Evolutionary conservation across 1,284 basidiomycete species (phyloP).

Genomic region (Apiotrichum porosum): DNA sequence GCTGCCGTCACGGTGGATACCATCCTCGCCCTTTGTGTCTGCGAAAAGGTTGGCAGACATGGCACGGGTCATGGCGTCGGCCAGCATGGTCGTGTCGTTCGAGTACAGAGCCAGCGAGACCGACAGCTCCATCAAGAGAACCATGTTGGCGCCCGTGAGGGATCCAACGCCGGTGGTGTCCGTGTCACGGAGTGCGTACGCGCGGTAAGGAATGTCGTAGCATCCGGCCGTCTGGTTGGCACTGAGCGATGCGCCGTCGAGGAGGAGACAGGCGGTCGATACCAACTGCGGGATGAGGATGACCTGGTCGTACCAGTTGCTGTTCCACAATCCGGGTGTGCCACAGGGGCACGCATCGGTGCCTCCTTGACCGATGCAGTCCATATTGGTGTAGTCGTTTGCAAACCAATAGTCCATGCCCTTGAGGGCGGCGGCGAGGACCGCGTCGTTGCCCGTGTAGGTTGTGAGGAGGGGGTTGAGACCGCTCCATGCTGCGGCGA

Average conservation of each 20-base stretch:
- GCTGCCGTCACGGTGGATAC: slow-evolving; percentile 60
- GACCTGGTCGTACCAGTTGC: slow-evolving; percentile 65
- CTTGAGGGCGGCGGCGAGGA: slow-evolving; percentile 51
- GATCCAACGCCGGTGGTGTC: slow-evolving; percentile 51
- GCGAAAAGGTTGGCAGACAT: slow-evolving; percentile 15
- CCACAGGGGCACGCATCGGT: slow-evolving; percentile 30
- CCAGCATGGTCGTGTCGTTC: slow-evolving; percentile 17
- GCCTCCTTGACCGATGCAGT: slow-evolving; percentile 58
- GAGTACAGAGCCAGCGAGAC: slow-evolving; percentile 23
- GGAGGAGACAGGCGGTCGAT: slow-evolving; percentile 57
- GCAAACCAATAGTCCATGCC: slow-evolving; percentile 64
- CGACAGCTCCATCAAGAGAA: slow-evolving; percentile 28
- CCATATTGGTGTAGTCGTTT: slow-evolving; percentile 56
- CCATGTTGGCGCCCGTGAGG: slow-evolving; percentile 59
- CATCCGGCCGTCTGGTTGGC: slow-evolving; percentile 52
- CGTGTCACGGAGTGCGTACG: slow-evolving; percentile 54
- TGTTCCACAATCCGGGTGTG: slow-evolving; percentile 58
- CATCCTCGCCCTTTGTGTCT: slow-evolving; percentile 50
- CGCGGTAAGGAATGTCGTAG: slow-evolving; percentile 54
- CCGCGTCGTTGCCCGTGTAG: slow-evolving; percentile 49
- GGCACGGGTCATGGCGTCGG: slow-evolving; percentile 19
- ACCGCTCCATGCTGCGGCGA: slow-evolving; percentile 59
- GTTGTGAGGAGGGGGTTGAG: slow-evolving; percentile 45
- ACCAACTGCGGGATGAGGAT: slow-evolving; percentile 59
- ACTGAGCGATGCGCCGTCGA: slow-evolving; percentile 52